Percentiles rank a stretch among this genome's conserved stretches.
phyloP scores from a whole-genome alignment of 2,329 filamentous ascomycete species.

The Penicillium concentricum region DNA sequence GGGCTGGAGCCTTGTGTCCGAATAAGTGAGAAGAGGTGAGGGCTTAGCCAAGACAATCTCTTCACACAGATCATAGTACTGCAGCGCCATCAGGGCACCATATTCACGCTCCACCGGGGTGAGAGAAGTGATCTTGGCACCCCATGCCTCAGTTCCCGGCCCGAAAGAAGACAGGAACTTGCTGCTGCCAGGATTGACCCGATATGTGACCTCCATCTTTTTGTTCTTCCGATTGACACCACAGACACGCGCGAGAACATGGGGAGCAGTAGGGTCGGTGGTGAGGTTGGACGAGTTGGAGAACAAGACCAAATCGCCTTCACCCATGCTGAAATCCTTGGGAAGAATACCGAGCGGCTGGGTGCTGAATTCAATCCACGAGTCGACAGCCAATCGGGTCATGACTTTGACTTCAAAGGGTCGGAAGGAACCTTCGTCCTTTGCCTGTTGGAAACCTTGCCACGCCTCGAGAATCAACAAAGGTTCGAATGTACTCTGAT shows the following conservation, averaged over 20 bases:
- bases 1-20: slow-evolving; percentile 67
- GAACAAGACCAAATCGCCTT: slow-evolving; percentile 86
- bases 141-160: slow-evolving; percentile 68
- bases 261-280: slow-evolving; percentile 62
- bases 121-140: slow-evolving; percentile 85
- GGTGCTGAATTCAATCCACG: slow-evolving; percentile 87
- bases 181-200: slow-evolving; percentile 64
- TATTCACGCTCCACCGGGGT: slow-evolving; percentile 95
- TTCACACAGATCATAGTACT: slow-evolving; percentile 94
- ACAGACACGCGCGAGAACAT: slow-evolving; percentile 84
- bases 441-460: slow-evolving; percentile 87
- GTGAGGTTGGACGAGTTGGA: slow-evolving; percentile 72
- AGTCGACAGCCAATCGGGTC: slow-evolving; percentile 85
- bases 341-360: slow-evolving; percentile 69
- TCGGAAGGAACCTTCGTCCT: slow-evolving; percentile 78
- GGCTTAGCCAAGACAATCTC: slow-evolving; percentile 88
- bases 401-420: slow-evolving; percentile 84
- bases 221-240: slow-evolving; percentile 78
- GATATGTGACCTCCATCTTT: slow-evolving; percentile 79
- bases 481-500: slow-evolving; percentile 87
- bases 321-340: slow-evolving; percentile 69
- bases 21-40: slow-evolving; percentile 80
- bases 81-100: slow-evolving; percentile 81
- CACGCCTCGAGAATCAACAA: slow-evolving; percentile 90
- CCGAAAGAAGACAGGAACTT: slow-evolving; percentile 65